Evolutionary conservation across 1,139 yeast species (phyloP), one percentile per base, ranked within the genome.

Genomic region (Yamadazyma atmosphaerica): DNA sequence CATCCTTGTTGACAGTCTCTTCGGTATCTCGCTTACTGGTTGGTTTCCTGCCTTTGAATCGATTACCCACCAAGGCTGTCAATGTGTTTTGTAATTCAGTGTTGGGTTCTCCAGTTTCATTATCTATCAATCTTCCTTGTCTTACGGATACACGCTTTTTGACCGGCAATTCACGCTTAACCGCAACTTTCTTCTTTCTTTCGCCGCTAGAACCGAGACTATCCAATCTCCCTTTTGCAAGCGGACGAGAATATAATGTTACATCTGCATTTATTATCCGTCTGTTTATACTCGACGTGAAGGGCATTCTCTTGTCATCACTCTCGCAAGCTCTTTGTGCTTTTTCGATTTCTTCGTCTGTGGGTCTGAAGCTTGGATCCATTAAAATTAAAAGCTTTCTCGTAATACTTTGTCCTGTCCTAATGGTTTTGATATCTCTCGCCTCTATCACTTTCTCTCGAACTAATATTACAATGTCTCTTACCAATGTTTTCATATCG

Each of bases 401-500:
- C 2, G 63, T 61, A 1, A 61, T 52, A 4, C 38, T 45, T 38
- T 58, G 61, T 1, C 71, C 74, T 6, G 63, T 54, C 37, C 60
- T 49, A n/a, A 47, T 43, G 28, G 65, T 50, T 2, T 51, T 43
- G 4, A 68, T 52, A 33, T 58, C 58, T 35, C 58, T 56, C 7
- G 60, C 53, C 36, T 64, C 68, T 14, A 71, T 36, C 3, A 52
- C 55, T 1, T 56, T 55, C 36, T 44, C 45, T 7, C 50, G 44
- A 2, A 59, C 56, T 16, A 65, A 46, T 11, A 49, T 39, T 2
- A 61, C 52, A 1, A 74, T 65, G 50, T 77, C 83, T 34, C 77
- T 61, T 1, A 65, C 63, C 6, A 77, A 41, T 0, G 83, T 78
- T 41, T 70, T 71, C 39, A 63, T 60, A 50, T 77, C 83, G 2